Conservation (phyloP, 2,329 filamentous ascomycete species). For the Penicillium sp. region DNA sequence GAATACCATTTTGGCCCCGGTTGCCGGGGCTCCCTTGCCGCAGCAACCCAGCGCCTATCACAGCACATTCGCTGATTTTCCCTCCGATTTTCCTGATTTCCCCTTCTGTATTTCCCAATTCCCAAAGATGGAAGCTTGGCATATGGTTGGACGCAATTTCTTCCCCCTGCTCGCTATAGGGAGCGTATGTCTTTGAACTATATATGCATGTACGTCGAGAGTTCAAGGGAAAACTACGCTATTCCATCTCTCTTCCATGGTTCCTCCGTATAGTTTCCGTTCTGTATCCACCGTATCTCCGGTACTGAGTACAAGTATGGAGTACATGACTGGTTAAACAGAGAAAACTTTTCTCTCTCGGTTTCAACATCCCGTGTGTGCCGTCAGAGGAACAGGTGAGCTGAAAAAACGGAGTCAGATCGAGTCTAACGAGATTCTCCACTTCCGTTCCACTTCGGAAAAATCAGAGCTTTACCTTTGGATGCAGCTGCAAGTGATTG, state of each 20-base stretch:
- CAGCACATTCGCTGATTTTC: constrained; percentile 14
- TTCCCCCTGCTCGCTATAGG: constrained; percentile 1
- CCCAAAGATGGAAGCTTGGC: neutral
- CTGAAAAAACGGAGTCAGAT: constrained; percentile 32
- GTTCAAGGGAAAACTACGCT: neutral
- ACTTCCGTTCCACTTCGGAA: constrained; percentile 35
- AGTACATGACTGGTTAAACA: no score
- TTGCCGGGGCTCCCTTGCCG: constrained; percentile 44
- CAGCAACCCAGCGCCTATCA: constrained; percentile 39
- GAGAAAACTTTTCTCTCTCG: neutral
- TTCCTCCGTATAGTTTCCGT: constrained; percentile 13
- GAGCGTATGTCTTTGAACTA: constrained; percentile 23
- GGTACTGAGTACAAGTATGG: no score
- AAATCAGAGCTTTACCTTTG: constrained; percentile 29
- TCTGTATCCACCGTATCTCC: constrained; percentile 15
- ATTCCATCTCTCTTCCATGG: constrained; percentile 24
- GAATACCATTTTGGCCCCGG: constrained; percentile 21
- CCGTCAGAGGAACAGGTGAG: constrained; percentile 15
- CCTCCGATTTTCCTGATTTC: neutral
- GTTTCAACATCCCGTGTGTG: constrained; percentile 24
- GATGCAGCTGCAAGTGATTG: constrained; percentile 25
- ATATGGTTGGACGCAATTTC: neutral
- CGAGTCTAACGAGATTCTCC: constrained; percentile 33
- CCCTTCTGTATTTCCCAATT: constrained; percentile 1
- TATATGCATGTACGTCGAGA: constrained; percentile 13